phyloP scores from a whole-genome alignment of 768 basidiomycete genomes.

The Candolleomyces aberdarensis region DNA sequence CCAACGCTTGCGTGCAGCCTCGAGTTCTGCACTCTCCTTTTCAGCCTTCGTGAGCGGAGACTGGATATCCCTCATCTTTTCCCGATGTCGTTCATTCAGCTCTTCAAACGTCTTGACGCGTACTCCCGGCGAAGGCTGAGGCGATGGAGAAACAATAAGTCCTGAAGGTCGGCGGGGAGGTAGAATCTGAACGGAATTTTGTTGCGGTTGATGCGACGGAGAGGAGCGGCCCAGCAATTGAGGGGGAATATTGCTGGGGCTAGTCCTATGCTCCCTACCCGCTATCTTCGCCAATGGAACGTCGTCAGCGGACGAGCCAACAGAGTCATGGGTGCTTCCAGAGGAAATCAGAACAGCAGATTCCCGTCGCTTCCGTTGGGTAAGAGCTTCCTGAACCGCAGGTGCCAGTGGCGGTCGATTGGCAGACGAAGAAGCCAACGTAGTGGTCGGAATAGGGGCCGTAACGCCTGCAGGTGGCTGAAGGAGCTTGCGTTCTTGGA shows the following conservation, averaged over 20 bases:
- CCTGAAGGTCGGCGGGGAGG: conserved; percentile 41
- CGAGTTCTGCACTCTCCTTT: conserved; percentile 72
- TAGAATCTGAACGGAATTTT: conserved; percentile 38
- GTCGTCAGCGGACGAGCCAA: conserved; percentile 11
- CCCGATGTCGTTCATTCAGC: conserved; percentile 78
- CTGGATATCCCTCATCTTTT: conserved; percentile 81
- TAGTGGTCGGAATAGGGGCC: conserved; percentile 70
- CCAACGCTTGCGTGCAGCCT: conserved; percentile 79
- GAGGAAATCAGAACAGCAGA: conserved; percentile 50
- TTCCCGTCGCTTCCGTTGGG: conserved; percentile 68
- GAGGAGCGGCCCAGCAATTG: conserved; percentile 6
- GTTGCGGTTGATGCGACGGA: conserved; percentile 6
- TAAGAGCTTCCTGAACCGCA: conserved; percentile 74
- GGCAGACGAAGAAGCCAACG: conserved; percentile 29
- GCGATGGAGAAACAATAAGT: conserved; percentile 40
- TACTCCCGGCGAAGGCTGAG: conserved; percentile 48
- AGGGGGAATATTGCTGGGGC: not conserved
- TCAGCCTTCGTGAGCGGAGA: conserved; percentile 79
- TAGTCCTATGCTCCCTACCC: conserved; percentile 6
- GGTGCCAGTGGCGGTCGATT: conserved; percentile 55
- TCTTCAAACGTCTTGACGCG: conserved; percentile 86
- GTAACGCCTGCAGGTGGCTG: conserved; percentile 81
- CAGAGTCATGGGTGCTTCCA: conserved; percentile 10
- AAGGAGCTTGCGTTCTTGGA: conserved; percentile 79
- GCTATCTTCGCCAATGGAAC: conserved; percentile 14